Percentiles rank a stretch among this genome's conserved stretches.
phyloP scores from a whole-genome alignment of 1,284 basidiomycete species.

The Heterobasidion parviporum region DNA sequence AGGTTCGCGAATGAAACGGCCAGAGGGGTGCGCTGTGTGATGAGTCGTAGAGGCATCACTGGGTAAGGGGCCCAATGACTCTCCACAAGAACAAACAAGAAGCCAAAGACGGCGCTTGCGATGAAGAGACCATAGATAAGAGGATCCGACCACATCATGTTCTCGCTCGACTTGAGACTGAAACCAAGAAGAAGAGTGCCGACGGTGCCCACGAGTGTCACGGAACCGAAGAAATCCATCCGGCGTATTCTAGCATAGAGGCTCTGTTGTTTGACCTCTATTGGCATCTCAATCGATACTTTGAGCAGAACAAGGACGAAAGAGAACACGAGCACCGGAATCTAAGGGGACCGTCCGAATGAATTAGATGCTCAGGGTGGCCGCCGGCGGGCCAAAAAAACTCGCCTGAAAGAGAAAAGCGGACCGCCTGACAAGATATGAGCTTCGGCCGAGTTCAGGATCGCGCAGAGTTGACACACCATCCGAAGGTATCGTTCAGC shows the following conservation, averaged over 20 bases:
- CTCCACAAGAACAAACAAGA: constrained; percentile 68
- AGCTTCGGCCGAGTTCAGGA: constrained; percentile 12
- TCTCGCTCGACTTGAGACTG: constrained; percentile 76
- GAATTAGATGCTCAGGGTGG: constrained; percentile 4
- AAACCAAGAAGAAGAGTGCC: constrained; percentile 71
- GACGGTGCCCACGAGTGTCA: constrained; percentile 70
- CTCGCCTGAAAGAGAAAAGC: constrained; percentile 63
- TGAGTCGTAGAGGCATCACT: constrained; percentile 76
- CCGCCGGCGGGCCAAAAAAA: constrained; percentile 11
- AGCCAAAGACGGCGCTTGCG: constrained; percentile 43
- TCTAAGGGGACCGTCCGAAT: constrained; percentile 28
- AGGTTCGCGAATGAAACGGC: constrained; percentile 79
- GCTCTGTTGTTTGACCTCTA: constrained; percentile 49
- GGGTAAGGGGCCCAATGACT: constrained; percentile 68
- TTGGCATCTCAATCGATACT: constrained; percentile 62
- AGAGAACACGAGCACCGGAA: constrained; percentile 68
- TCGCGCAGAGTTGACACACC: constrained; percentile 39
- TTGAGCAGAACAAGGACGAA: constrained; percentile 62
- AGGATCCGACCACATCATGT: constrained; percentile 69
- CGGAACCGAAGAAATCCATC: constrained; percentile 77
- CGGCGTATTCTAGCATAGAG: constrained; percentile 59
- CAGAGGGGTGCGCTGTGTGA: constrained; percentile 69
- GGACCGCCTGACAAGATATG: constrained; percentile 38
- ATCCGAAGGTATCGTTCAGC: constrained; percentile 77
- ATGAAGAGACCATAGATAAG: constrained; percentile 59